Evolutionary conservation across 805 yeast species (phyloP).

Genomic region (Cyberlindnera mycetangii): DNA sequence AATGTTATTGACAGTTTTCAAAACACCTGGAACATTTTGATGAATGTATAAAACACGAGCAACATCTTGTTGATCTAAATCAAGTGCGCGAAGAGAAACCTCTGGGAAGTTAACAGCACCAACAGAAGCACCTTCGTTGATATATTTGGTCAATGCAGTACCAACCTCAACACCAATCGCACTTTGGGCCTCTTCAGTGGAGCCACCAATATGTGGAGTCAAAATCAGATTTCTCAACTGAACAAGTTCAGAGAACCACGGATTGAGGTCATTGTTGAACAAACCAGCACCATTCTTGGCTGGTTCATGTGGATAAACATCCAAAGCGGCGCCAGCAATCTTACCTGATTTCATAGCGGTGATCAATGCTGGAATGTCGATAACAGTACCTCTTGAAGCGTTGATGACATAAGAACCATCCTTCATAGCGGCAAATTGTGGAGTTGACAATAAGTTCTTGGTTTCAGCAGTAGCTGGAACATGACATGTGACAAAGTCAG

Average conservation of each 20-base stretch:
- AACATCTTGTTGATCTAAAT: constrained; percentile 79
- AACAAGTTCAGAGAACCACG: constrained; percentile 80
- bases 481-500: constrained; percentile 91
- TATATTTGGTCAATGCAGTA: constrained; percentile 79
- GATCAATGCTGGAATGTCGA: constrained; percentile 91
- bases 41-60: constrained; percentile 96
- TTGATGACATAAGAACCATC: constrained; percentile 92
- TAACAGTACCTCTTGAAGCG: constrained; percentile 97
- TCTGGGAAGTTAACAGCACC: constrained; percentile 99
- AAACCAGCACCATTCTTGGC: constrained; percentile 88
- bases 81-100: constrained; percentile 83
- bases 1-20: constrained; percentile 94
- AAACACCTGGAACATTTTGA: constrained; percentile 98
- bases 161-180: constrained; percentile 97
- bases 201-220: constrained; percentile 98
- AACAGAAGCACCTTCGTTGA: constrained; percentile 91
- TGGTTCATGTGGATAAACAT: constrained; percentile 96
- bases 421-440: constrained; percentile 95
- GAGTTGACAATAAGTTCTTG: constrained; percentile 80
- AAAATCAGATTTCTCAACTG: constrained; percentile 83
- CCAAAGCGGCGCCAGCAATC: constrained; percentile 95
- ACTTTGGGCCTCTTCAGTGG: constrained; percentile 97
- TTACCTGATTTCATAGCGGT: constrained; percentile 91
- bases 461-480: constrained; percentile 96
- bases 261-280: constrained; percentile 70